These are phyloP conservation scores for Dryadomyces quercus-mongolicae DNA, from an alignment of 2,329 filamentous ascomycete genomes.

Conservation along the genomic window DNA sequence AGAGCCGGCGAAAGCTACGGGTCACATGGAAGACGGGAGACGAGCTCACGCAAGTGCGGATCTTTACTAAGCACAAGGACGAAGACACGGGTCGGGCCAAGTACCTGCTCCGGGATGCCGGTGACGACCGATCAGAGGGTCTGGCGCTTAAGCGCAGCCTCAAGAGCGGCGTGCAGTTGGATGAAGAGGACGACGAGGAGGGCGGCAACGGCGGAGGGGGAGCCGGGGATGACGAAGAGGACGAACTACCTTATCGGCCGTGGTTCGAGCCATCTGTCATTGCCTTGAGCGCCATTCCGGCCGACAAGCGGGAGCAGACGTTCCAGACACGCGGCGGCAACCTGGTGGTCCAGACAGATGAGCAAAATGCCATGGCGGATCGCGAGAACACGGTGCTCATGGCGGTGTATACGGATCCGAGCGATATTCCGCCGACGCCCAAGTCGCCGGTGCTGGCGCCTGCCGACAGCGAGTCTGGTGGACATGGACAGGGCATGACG, in stretches of 20 bases:
- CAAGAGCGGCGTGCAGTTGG: slow-evolving; percentile 21
- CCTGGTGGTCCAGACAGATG: slow-evolving; percentile 36
- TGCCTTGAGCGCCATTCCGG: slow-evolving; percentile 34
- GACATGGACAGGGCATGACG: slow-evolving; percentile 9
- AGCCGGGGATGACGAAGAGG: slow-evolving; percentile 32
- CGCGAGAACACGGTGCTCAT: slow-evolving; percentile 49
- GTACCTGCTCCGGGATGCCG: slow-evolving; percentile 59
- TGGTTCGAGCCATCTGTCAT: slow-evolving; percentile 36
- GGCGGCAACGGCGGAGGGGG: not conserved
- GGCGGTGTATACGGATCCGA: slow-evolving; percentile 41
- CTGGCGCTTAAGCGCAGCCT: slow-evolving; percentile 50
- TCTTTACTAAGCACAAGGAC: slow-evolving; percentile 63
- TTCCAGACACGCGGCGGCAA: slow-evolving; percentile 43
- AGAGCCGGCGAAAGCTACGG: slow-evolving; percentile 55
- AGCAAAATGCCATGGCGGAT: slow-evolving; percentile 42
- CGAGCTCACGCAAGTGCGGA: slow-evolving; percentile 52
- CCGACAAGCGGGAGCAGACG: slow-evolving; percentile 32
- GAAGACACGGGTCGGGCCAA: slow-evolving; percentile 57
- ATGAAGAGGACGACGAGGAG: slow-evolving; percentile 38
- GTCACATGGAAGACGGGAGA: slow-evolving; percentile 60
- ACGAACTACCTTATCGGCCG: slow-evolving; percentile 38
- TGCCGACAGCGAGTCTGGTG: not conserved
- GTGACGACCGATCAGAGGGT: slow-evolving; percentile 61
- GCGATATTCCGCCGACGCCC: slow-evolving; percentile 44
- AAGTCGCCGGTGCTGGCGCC: slow-evolving; percentile 33